Percentiles rank a stretch among this genome's conserved stretches.
Evolutionary conservation across 2,329 filamentous ascomycete genomes (phyloP).

Genomic region (Lasiodiplodia gonubiensis): DNA sequence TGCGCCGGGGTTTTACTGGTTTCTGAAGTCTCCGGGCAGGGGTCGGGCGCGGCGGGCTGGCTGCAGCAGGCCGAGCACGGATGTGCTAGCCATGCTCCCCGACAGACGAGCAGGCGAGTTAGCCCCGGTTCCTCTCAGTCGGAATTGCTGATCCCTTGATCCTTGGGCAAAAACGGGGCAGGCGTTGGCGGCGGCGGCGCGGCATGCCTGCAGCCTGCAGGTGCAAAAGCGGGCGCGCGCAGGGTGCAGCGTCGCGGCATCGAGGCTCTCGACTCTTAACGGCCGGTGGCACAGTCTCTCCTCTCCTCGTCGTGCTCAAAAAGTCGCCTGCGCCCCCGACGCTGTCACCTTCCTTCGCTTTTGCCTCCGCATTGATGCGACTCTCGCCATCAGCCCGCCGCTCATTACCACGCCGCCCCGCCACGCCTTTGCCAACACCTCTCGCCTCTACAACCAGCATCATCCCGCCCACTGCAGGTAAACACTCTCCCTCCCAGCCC

Average conservation of each 20-base stretch:
- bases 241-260: conserved; percentile 2
- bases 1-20: conserved; percentile 15
- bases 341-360: conserved; percentile 17
- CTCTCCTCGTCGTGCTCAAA: conserved; percentile 11
- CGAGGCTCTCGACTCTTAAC: conserved; percentile 23
- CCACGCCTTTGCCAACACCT: neutral
- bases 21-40: conserved; percentile 9
- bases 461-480: conserved; percentile 16
- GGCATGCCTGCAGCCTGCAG: conserved; percentile 13
- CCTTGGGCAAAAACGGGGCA: conserved; percentile 24
- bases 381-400: conserved; percentile 21
- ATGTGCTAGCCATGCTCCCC: conserved; percentile 21
- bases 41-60: conserved; percentile 16
- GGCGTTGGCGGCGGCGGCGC: conserved; percentile 21
- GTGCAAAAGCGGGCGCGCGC: conserved; percentile 16
- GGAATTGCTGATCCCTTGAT: conserved; percentile 26
- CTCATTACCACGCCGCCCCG: conserved; percentile 12
- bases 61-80: conserved; percentile 18
- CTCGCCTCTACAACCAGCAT: conserved; percentile 5
- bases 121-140: conserved; percentile 13
- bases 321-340: conserved; percentile 23
- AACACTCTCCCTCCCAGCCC: conserved; percentile 8
- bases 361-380: conserved; percentile 24
- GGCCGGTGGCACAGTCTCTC: conserved; percentile 20
- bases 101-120: conserved; percentile 20